These are phyloP conservation scores for Exophiala lecanii-corni DNA, from an alignment of 2,329 filamentous ascomycete species.

Conservation along the genomic window DNA sequence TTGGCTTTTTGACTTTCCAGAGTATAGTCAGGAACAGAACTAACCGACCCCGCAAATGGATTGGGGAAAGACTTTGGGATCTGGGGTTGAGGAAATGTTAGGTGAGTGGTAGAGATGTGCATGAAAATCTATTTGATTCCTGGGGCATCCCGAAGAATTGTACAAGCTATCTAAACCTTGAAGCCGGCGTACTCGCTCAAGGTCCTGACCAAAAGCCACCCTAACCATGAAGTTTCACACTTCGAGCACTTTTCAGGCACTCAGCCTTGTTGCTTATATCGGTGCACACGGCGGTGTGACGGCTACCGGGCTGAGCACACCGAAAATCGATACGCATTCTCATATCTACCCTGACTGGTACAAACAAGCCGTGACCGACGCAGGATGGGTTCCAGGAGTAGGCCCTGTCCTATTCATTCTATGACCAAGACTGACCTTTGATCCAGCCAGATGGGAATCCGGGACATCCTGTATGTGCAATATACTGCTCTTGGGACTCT, in stretches of 20 bases:
- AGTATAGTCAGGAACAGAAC: too few relatives aligned
- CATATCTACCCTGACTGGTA: slow-evolving; percentile 12
- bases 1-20: too few relatives aligned
- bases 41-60: too few relatives aligned
- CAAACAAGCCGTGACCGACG: slow-evolving; percentile 4
- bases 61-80: too few relatives aligned
- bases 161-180: too few relatives aligned
- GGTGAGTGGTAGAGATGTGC: too few relatives aligned
- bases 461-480: not conserved
- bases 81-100: too few relatives aligned
- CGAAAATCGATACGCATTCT: slow-evolving; percentile 11
- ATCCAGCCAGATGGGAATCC: not conserved
- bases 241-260: too few relatives aligned
- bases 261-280: slow-evolving; percentile 1
- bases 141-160: too few relatives aligned
- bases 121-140: too few relatives aligned
- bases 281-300: not conserved
- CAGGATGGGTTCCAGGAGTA: slow-evolving; percentile 8
- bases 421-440: not conserved
- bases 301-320: slow-evolving; percentile 4
- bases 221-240: slow-evolving; percentile 1
- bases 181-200: too few relatives aligned
- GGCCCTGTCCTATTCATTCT: not conserved
- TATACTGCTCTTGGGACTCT: not conserved
- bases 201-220: too few relatives aligned